These are phyloP conservation scores for Starmerella etchellsii DNA, from an alignment of 805 yeast genomes.

Conservation along the genomic window DNA sequence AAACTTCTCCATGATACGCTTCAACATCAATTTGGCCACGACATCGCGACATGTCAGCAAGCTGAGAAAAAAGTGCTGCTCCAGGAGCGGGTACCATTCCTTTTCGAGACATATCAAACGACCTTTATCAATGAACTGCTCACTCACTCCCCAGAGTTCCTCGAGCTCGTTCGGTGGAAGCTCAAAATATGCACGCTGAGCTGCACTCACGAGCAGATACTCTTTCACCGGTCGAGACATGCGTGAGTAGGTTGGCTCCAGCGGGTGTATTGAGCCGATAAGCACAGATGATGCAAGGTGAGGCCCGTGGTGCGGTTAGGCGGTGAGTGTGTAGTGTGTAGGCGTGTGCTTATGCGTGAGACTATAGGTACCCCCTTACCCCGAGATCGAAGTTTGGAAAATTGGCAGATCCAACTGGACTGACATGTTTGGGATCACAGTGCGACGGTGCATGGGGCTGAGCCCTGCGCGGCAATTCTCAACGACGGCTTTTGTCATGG, in stretches of 20 bases:
- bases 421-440: too few relatives aligned
- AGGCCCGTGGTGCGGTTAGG: too few relatives aligned
- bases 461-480: too few relatives aligned
- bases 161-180: constrained; percentile 38
- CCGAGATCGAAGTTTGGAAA: too few relatives aligned
- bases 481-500: too few relatives aligned
- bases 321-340: too few relatives aligned
- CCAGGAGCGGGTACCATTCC: constrained; percentile 47
- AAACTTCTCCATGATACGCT: constrained; percentile 55
- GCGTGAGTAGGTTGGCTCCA: background rate
- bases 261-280: too few relatives aligned
- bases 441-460: too few relatives aligned
- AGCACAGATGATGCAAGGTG: too few relatives aligned
- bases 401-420: too few relatives aligned
- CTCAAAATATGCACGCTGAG: constrained; percentile 39
- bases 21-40: constrained; percentile 57
- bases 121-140: constrained; percentile 26
- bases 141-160: constrained; percentile 32
- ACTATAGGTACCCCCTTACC: too few relatives aligned
- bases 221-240: background rate
- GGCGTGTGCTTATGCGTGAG: too few relatives aligned
- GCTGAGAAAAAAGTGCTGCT: constrained; percentile 57
- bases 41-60: constrained; percentile 50
- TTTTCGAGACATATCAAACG: constrained; percentile 21
- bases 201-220: constrained; percentile 38